Evolutionary conservation across 192 early-diverging fungal species (phyloP).

Genomic region (Coemansia sp.): DNA sequence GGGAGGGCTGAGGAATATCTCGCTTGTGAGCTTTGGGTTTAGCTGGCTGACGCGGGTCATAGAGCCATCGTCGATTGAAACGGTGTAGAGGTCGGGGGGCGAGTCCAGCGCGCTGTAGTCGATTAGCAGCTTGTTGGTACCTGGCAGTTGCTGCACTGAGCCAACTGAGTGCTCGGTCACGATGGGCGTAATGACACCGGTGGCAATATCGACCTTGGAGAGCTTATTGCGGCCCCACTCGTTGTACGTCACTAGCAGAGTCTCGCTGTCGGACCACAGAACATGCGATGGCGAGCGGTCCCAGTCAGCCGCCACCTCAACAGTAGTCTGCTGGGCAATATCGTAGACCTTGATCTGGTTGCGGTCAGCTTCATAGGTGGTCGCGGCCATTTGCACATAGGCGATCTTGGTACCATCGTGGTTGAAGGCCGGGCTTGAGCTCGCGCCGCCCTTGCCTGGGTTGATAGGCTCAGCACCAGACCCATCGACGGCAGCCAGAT

Average conservation of each 20-base stretch:
- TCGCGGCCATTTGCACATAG: slow-evolving; percentile 75
- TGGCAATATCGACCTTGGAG: slow-evolving; percentile 59
- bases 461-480: slow-evolving; percentile 52
- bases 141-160: slow-evolving; percentile 48
- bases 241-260: slow-evolving; percentile 66
- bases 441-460: slow-evolving; percentile 61
- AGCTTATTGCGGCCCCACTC: slow-evolving; percentile 73
- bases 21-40: slow-evolving; percentile 38
- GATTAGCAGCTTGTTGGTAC: slow-evolving; percentile 51
- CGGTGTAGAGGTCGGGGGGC: slow-evolving; percentile 59
- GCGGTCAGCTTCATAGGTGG: slow-evolving; percentile 78
- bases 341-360: slow-evolving; percentile 70
- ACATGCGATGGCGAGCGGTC: slow-evolving; percentile 64
- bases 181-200: slow-evolving; percentile 55
- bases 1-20: slow-evolving; percentile 54
- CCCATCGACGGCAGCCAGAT: slow-evolving; percentile 62
- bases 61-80: slow-evolving; percentile 39
- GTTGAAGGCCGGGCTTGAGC: slow-evolving; percentile 67
- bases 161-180: slow-evolving; percentile 59
- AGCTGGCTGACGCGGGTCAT: slow-evolving; percentile 53
- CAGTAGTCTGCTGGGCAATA: slow-evolving; percentile 38
- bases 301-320: slow-evolving; percentile 62
- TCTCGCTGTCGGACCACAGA: slow-evolving; percentile 59
- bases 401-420: slow-evolving; percentile 67
- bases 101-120: slow-evolving; percentile 59